phyloP scores from a whole-genome alignment of 202 grass and related monocot genomes.

The Cymbopogon flexuosus region DNA sequence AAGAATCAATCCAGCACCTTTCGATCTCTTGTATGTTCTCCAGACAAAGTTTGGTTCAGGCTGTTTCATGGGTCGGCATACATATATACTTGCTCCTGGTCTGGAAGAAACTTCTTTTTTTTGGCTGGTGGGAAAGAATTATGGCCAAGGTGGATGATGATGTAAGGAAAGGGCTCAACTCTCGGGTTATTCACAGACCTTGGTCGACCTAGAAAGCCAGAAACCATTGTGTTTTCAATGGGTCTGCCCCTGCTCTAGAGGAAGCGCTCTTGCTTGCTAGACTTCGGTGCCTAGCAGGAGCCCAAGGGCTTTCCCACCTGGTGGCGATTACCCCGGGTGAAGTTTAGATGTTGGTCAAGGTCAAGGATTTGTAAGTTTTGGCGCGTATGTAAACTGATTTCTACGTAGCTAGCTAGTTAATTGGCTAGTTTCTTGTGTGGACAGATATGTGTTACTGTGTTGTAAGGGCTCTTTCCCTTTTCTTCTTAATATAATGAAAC shows the following conservation, averaged over 20 bases:
- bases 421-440: neutral
- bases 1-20: neutral
- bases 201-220: neutral
- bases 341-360: neutral
- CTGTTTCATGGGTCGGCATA: neutral
- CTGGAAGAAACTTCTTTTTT: neutral
- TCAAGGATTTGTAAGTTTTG: neutral
- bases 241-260: neutral
- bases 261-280: neutral
- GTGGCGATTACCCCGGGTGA: neutral
- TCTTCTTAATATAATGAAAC: neutral
- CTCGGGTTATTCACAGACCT: neutral
- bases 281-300: neutral
- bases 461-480: neutral
- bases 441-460: neutral
- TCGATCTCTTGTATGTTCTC: neutral
- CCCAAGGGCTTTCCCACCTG: neutral
- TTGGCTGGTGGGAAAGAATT: neutral
- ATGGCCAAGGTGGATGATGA: neutral
- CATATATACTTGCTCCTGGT: neutral
- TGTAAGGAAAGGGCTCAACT: neutral
- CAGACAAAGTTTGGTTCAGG: neutral
- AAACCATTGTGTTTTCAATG: neutral
- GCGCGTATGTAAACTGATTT: neutral
- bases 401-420: neutral